Evolutionary conservation across 768 basidiomycete genomes (phyloP), one percentile per base, ranked within the genome.

Genomic region (Naganishia vaughanmartiniae): DNA sequence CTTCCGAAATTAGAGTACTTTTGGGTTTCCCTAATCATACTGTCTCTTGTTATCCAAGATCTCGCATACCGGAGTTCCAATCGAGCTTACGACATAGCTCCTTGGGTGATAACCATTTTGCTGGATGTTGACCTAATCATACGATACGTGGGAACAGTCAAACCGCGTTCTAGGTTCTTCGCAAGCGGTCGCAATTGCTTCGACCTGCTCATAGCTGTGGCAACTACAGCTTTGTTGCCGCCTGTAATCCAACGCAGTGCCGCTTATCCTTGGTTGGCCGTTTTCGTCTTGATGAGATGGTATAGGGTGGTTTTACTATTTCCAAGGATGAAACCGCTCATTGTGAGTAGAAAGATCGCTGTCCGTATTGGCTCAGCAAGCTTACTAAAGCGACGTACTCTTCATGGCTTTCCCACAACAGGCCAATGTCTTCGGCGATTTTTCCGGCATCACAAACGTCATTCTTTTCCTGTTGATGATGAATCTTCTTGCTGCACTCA

Each of bases 391-490:
- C 65, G 12, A 11, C 17, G 36, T 24, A n/a, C 63, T 17, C 56
- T 31, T 31, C 36, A 39, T 75, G 60, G 67, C 30, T 65, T n/a
- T 46, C 17, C 17, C 15, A 17, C 65, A 6, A 0, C 73, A 93
- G 93, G 84, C 90, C 21, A 89, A 89, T 0, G 90, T 96, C 1
- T 93, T 95, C 74, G 93, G 94, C 12, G 93, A 93, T 78, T 87
- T 96, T 84, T 89, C 89, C 70, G 93, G 92, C 81, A 84, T 98
- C 24, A 84, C 85, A 33, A 98, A 97, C 84, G 94, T 96, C 92
- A 85, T 89, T 9, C 79, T 94, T 36, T 97, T 98, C 83, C 85
- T 98, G 26, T 81, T 97, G 72, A 81, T 95, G 68, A 87, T 93
- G 83, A 95, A 92, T 80, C 89, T 89, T 76, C 84, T 97, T 55